Evolutionary conservation across 192 early-diverging fungal species (phyloP).

Genomic region (Backusella mclennaniae): DNA sequence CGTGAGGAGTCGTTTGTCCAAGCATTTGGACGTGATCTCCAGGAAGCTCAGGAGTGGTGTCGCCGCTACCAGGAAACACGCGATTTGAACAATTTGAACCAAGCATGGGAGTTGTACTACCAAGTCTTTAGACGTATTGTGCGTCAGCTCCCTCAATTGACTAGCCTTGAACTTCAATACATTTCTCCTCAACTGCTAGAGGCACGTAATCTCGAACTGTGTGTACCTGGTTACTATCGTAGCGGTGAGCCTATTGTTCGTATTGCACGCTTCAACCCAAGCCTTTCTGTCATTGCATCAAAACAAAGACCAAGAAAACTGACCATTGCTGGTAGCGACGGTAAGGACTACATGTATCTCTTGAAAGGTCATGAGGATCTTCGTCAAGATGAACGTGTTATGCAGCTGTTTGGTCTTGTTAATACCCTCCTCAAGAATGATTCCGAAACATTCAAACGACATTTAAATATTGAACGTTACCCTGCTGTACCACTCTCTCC

Average conservation of each 20-base stretch:
- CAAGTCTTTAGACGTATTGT: conserved; percentile 77
- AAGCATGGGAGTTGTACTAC: conserved; percentile 94
- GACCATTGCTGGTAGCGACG: conserved; percentile 84
- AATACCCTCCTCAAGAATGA: conserved; percentile 85
- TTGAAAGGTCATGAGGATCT: conserved; percentile 98
- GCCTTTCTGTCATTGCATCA: conserved; percentile 82
- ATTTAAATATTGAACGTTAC: conserved; percentile 87
- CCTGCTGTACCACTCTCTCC: conserved; percentile 93
- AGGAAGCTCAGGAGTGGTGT: conserved; percentile 85
- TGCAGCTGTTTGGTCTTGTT: conserved; percentile 97
- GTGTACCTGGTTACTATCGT: conserved; percentile 88
- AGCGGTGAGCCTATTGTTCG: conserved; percentile 83
- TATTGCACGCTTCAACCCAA: conserved; percentile 84
- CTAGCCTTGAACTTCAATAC: conserved; percentile 83
- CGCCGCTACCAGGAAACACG: conserved; percentile 71
- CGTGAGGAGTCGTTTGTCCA: conserved; percentile 91
- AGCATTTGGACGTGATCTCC: conserved; percentile 81
- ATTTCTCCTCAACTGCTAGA: conserved; percentile 85
- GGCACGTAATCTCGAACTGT: conserved; percentile 82
- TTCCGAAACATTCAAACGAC: conserved; percentile 85
- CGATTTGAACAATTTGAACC: conserved; percentile 81
- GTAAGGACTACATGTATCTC: conserved; percentile 85
- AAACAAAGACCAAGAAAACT: conserved; percentile 91
- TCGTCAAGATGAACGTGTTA: conserved; percentile 97
- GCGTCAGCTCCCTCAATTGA: conserved; percentile 79